These are phyloP conservation scores for Corinectria fuckeliana DNA, from an alignment of 2,329 filamentous ascomycete species.

Conservation along the genomic window DNA sequence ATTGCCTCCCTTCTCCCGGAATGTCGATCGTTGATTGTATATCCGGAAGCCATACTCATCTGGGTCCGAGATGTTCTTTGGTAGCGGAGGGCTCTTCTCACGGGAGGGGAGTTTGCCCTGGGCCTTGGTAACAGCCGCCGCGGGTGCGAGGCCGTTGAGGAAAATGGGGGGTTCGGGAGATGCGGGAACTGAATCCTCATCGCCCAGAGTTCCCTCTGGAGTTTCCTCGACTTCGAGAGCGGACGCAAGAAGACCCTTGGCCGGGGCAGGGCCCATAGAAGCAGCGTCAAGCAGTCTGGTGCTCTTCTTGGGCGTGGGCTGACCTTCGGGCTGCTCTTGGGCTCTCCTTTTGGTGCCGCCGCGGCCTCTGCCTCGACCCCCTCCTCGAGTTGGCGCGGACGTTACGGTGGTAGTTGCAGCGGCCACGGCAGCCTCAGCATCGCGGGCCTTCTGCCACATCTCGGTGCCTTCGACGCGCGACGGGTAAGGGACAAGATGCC, in stretches of 20 bases:
- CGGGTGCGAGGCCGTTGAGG: conserved; percentile 35
- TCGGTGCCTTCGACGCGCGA: conserved; percentile 51
- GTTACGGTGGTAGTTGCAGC: conserved; percentile 34
- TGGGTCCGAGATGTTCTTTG: conserved; percentile 51
- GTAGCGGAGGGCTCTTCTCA: conserved; percentile 47
- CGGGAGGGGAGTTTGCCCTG: conserved; percentile 43
- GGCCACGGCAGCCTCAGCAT: conserved; percentile 47
- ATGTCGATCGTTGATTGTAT: conserved; percentile 48
- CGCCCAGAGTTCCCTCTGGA: conserved; percentile 44
- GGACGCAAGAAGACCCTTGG: conserved; percentile 49
- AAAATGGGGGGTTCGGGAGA: conserved; percentile 44
- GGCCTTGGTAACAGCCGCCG: conserved; percentile 34
- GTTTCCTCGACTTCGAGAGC: conserved; percentile 45
- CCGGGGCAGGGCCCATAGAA: conserved; percentile 39
- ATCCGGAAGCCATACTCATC: conserved; percentile 61
- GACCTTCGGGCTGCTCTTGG: conserved; percentile 56
- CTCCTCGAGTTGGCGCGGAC: conserved; percentile 38
- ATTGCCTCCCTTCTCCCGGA: conserved; percentile 54
- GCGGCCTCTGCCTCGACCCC: conserved; percentile 42
- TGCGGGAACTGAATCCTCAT: conserved; percentile 46
- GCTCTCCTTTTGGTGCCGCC: conserved; percentile 57
- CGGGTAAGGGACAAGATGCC: conserved; percentile 53
- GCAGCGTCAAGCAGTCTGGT: conserved; percentile 41
- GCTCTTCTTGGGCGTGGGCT: conserved; percentile 57
- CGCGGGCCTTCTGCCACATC: conserved; percentile 48